Evolutionary conservation across 495 filamentous ascomycete species (phyloP), one percentile per base, ranked within the genome.

Genomic region (Penicillium canescens): DNA sequence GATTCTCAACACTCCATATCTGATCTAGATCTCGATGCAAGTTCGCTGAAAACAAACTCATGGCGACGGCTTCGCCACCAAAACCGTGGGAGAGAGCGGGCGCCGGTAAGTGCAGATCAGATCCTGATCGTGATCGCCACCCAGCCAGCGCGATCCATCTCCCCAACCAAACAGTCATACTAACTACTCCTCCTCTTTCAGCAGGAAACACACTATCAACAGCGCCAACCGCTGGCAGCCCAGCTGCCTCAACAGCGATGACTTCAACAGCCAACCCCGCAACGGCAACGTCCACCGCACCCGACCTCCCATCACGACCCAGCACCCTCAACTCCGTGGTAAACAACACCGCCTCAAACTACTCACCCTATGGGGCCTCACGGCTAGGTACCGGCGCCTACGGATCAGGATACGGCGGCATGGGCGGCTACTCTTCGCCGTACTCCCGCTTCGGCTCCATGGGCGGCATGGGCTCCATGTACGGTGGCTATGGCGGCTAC

Each of bases 31-130:
- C 63, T 65, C 58, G 55, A 77, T 75, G 71, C 69, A 46, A 68
- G 54, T 47, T 60, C 65, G 56, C 46, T 67, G 61, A 68, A 49
- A 55, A 48, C 55, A 16, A 63, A 56, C 61, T 43, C 57, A 78
- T 78, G 75, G 75, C 75, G 66, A 72, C 76, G 77, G 82, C 84
- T 58, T 93, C 92, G 73, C 93, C 93, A 61, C 93, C 93, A 34
- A 98, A 98, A 74, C 93, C 93, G 16, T 98, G 93, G 93, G 93
- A 98, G 74, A 83, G 85, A 68, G 81, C 83, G 51, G 87, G 90
- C 68, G 82, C 83, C 54, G 74, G 82, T 60, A 70, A 80, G 77
- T 85, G 66, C 18, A 1, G 18, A 18, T 31, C 28, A 31, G 28
- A 31, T 8, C 7, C 28, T 31, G 4, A 31, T 31, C 28, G 28